Evolutionary conservation across 441 rosid species (phyloP).

Genomic region (Capsella rubella): DNA sequence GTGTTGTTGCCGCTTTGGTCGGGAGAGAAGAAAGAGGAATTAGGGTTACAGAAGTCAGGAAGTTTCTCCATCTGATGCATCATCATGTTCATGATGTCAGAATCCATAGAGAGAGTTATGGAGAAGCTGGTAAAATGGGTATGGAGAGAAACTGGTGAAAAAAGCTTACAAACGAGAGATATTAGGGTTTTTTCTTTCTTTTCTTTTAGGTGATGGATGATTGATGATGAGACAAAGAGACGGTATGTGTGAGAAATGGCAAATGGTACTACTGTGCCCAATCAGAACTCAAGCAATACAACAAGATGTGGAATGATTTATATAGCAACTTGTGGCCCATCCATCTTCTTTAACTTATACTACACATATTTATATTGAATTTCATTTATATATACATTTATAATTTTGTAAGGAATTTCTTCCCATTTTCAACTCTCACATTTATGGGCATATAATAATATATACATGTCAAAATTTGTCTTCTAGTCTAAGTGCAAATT

Average conservation of each 20-base stretch:
- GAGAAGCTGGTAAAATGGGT: slow-evolving; percentile 45
- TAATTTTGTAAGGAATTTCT: slow-evolving; percentile 18
- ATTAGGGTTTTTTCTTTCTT: slow-evolving; percentile 27
- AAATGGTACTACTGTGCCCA: slow-evolving; percentile 35
- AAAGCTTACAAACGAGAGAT: slow-evolving; percentile 32
- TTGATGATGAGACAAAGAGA: slow-evolving; percentile 43
- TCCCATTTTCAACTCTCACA: slow-evolving; percentile 26
- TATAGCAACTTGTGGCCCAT: slow-evolving; percentile 67
- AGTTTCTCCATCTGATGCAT: slow-evolving; percentile 88
- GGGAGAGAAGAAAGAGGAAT: slow-evolving; percentile 33
- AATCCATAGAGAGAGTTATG: slow-evolving; percentile 44
- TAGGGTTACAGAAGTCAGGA: slow-evolving; percentile 56
- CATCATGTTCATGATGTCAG: slow-evolving; percentile 75
- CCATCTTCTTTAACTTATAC: slow-evolving; percentile 47
- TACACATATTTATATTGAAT: neutral
- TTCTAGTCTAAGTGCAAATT: slow-evolving; percentile 21
- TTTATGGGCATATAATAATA: slow-evolving; percentile 15
- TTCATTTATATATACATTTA: neutral
- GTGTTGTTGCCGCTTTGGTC: slow-evolving; percentile 25
- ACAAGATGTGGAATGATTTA: slow-evolving; percentile 51
- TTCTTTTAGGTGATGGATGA: slow-evolving; percentile 37
- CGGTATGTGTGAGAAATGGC: slow-evolving; percentile 38
- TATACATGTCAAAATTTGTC: slow-evolving; percentile 23
- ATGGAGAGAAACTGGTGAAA: slow-evolving; percentile 35
- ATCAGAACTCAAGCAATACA: slow-evolving; percentile 49